Base-by-base conservation (phyloP, 371 early-diverging fungal genomes). In the Sporodiniella umbellata region DNA sequence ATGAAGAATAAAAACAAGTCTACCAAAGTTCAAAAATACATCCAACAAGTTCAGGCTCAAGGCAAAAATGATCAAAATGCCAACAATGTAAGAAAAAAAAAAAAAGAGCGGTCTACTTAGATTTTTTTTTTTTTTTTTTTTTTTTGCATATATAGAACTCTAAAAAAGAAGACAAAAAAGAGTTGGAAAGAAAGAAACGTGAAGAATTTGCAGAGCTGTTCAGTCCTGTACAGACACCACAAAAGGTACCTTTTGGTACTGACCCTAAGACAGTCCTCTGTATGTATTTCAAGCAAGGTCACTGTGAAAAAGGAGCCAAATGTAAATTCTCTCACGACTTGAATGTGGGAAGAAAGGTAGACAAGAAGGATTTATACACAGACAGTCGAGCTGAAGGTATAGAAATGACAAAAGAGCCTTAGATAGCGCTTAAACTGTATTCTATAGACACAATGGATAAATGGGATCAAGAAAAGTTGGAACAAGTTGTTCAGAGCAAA, bases 321-420 rank as follows among this genome's bases (percentile, higher is more conserved):
- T 99, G 99, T 86, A 99, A 99, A 82, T 99, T 98, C 79, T 95
- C 97, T 42, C 99, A 99, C 70, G 97, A 98, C 67, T 57, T 87
- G 47, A 86, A 90, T 39, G 70, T 94, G 5, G 96, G 90, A 43
- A 89, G 96, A 48, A 96, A 95, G 78, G 74, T 78, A 8, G 70
- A 83, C 45, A 98, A 98, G 79, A 85, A 87, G 51, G 94, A 95
- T 74, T 54, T 98, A 48, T 97, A 96, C 68, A 89, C 94, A 18
- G 98, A 96, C 71, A 64, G 75, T 52, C 83, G 96, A 63, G 72
- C 52, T 22, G 61, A 75, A 1, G 81, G 56, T 50, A 58, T 55
- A 15, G 8, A 15, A 19, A 25, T 64, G 80, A 18, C 80, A 71
- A 24, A 68, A 81, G 43, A 67, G 10, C 7, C 30, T 28, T 28